These are phyloP conservation scores for Backusella tuberculispora DNA, from an alignment of 192 early-diverging fungal species.

Conservation along the genomic window DNA sequence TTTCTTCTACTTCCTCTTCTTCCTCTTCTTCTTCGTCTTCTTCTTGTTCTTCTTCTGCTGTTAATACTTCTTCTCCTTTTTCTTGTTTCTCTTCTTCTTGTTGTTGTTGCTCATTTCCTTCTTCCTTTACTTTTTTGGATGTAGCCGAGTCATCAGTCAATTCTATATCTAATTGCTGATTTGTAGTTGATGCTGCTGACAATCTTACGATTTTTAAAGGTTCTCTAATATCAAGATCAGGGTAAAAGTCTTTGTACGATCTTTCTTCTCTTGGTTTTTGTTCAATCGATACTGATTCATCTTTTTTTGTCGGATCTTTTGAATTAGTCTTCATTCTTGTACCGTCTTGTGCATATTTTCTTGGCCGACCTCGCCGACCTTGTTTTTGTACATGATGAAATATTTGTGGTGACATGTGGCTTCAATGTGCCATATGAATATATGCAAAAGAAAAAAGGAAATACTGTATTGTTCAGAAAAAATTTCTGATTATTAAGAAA, in stretches of 20 bases:
- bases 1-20: neutral
- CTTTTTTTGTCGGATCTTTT: neutral
- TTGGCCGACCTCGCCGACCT: conserved; percentile 27
- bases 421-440: neutral
- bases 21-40: neutral
- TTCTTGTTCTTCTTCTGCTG: neutral
- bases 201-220: conserved; percentile 51
- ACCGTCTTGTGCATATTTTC: neutral
- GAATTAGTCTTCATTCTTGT: neutral
- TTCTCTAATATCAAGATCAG: conserved; percentile 67
- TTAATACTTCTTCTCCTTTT: neutral
- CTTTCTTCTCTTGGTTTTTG: conserved; percentile 84
- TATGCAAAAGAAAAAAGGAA: neutral
- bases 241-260: conserved; percentile 79
- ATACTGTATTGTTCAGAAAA: neutral
- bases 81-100: neutral
- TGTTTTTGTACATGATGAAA: conserved; percentile 1
- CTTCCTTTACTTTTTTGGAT: neutral
- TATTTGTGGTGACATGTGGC: neutral
- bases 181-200: neutral
- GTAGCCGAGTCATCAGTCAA: neutral
- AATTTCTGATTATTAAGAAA: neutral
- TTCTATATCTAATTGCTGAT: neutral
- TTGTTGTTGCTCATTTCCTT: no score
- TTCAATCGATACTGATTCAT: neutral